A percentile compares a stretch with the other conserved stretches of the same genome.
Conservation (phyloP, 768 basidiomycete species). For the Galerina marginata region DNA sequence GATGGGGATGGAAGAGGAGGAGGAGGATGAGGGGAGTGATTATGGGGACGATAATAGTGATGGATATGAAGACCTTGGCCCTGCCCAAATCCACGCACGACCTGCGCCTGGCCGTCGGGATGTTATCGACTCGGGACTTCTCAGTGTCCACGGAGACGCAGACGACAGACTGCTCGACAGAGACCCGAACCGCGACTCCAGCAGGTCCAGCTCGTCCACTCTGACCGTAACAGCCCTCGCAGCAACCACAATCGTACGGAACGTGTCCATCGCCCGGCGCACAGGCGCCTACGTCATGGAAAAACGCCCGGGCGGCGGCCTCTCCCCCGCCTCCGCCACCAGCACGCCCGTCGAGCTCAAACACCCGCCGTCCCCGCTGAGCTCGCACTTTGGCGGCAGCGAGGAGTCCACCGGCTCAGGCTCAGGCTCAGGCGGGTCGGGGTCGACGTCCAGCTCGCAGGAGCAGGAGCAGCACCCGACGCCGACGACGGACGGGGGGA, state of each 20-base stretch:
- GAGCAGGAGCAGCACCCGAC: slow-evolving; percentile 45
- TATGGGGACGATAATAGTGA: slow-evolving; percentile 20
- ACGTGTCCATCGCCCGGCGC: slow-evolving; percentile 52
- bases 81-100: not conserved
- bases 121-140: not conserved
- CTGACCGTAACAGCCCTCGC: slow-evolving; percentile 49
- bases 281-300: slow-evolving; percentile 59
- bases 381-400: slow-evolving; percentile 49
- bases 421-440: slow-evolving; percentile 34
- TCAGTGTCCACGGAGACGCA: not conserved
- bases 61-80: slow-evolving; percentile 16
- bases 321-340: not conserved
- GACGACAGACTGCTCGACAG: slow-evolving; percentile 6
- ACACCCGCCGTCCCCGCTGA: slow-evolving; percentile 50
- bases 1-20: not conserved
- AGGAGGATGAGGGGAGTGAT: slow-evolving; percentile 20
- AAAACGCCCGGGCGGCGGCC: slow-evolving; percentile 8
- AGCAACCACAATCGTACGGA: slow-evolving; percentile 46
- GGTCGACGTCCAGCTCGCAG: slow-evolving; percentile 42
- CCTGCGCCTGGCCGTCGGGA: not conserved
- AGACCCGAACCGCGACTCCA: slow-evolving; percentile 47
- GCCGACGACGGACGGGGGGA: slow-evolving; percentile 40
- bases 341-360: not conserved
- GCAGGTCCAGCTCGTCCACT: slow-evolving; percentile 51
- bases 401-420: slow-evolving; percentile 14